Conservation (phyloP, 2,329 filamentous ascomycete species). For the Verticillium klebahnii region DNA sequence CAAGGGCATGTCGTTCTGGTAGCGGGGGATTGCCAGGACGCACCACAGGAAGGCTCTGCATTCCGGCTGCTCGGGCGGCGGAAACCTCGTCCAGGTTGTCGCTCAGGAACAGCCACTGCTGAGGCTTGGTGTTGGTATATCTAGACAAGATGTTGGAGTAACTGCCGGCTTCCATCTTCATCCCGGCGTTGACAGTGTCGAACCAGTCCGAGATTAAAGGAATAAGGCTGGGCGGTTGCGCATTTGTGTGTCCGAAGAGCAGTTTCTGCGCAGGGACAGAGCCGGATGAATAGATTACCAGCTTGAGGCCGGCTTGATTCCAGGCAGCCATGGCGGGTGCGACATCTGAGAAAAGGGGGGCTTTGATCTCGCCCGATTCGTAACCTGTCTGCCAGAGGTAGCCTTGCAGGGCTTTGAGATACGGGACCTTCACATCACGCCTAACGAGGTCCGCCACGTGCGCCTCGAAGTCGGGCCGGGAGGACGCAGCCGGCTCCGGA, state of each 20-base stretch:
- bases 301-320: conserved; percentile 46
- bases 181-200: conserved; percentile 76
- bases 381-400: conserved; percentile 76
- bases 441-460: conserved; percentile 68
- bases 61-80: conserved; percentile 57
- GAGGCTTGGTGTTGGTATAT: conserved; percentile 38
- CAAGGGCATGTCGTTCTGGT: conserved; percentile 38
- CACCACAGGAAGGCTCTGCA: conserved; percentile 57
- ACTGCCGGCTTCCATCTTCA: conserved; percentile 63
- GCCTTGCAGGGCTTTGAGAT: conserved; percentile 76
- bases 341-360: conserved; percentile 72
- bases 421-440: conserved; percentile 69
- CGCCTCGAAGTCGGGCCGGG: conserved; percentile 54
- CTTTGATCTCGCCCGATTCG: conserved; percentile 61
- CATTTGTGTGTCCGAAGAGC: conserved; percentile 65
- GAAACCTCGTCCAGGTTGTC: conserved; percentile 70
- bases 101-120: conserved; percentile 71
- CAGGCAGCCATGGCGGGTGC: conserved; percentile 57
- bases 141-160: conserved; percentile 60
- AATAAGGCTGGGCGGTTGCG: conserved; percentile 54
- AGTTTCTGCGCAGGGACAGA: conserved; percentile 78
- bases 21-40: conserved; percentile 68
- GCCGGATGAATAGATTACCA: conserved; percentile 79
- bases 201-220: conserved; percentile 62
- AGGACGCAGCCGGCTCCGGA: conserved; percentile 56